Percentiles rank a stretch among this genome's conserved stretches.
These are phyloP conservation scores for Crepidotus variabilis DNA, from an alignment of 768 basidiomycete species.

Conservation along the genomic window DNA sequence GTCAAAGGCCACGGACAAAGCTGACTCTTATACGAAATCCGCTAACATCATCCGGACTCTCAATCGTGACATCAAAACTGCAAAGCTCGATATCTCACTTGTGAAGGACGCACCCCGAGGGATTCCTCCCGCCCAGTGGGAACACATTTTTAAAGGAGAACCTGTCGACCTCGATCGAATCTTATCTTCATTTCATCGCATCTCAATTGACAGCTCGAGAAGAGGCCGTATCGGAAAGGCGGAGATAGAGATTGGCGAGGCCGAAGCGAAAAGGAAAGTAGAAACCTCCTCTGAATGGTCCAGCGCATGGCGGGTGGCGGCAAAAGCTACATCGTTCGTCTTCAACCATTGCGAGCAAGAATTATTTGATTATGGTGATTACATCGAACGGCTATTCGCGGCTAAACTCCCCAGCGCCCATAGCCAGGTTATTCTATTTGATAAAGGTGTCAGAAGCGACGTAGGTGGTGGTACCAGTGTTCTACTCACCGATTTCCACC, in stretches of 20 bases:
- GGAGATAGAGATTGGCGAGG: constrained; percentile 8
- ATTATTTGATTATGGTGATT: constrained; percentile 17
- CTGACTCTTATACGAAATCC: no score
- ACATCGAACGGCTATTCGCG: constrained; percentile 20
- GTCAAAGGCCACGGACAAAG: no score
- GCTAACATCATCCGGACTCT: no score
- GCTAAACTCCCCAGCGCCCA: constrained; percentile 2
- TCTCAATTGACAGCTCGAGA: no score
- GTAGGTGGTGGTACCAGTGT: constrained; percentile 16
- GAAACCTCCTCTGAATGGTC: constrained; percentile 11
- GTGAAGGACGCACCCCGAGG: no score
- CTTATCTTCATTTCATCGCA: no score
- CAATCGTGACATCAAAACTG: no score
- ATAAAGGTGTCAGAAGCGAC: constrained; percentile 22
- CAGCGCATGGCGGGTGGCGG: constrained; percentile 15
- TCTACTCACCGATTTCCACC: constrained; percentile 16
- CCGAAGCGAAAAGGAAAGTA: constrained; percentile 11
- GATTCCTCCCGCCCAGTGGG: no score
- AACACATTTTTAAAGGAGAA: no score
- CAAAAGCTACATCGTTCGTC: constrained; percentile 15
- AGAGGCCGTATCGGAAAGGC: constrained; percentile 11
- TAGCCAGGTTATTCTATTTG: constrained; percentile 22
- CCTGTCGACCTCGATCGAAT: no score
- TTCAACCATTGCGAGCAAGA: constrained; percentile 21
- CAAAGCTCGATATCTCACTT: no score